phyloP scores from a whole-genome alignment of 495 filamentous ascomycete species.

The Xylaria bambusicola region DNA sequence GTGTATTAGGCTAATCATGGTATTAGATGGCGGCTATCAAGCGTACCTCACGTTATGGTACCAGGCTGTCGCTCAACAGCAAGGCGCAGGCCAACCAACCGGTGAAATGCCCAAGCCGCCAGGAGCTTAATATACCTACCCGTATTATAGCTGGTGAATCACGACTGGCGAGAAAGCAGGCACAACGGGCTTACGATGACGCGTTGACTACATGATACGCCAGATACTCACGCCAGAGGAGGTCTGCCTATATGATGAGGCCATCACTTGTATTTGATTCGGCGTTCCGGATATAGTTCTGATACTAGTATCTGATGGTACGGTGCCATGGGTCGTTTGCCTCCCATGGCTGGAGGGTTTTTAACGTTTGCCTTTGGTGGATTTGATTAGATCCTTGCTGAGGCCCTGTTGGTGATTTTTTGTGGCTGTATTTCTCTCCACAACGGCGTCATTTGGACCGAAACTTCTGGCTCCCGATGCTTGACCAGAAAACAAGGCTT shows the following conservation, averaged over 20 bases:
- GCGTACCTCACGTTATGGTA: conserved; percentile 67
- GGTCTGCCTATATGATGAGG: background rate
- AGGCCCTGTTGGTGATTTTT: background rate
- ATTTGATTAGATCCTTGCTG: background rate
- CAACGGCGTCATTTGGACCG: background rate
- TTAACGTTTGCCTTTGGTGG: background rate
- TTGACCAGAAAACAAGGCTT: no score
- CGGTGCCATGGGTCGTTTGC: conserved; percentile 5
- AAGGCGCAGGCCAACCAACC: conserved; percentile 23
- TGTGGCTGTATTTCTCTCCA: background rate
- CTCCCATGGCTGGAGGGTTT: background rate
- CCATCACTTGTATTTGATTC: conserved; percentile 7
- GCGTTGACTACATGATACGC: background rate
- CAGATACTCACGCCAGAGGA: background rate
- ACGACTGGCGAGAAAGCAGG: background rate
- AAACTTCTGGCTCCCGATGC: no score
- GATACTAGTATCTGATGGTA: conserved; percentile 4
- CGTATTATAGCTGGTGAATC: background rate
- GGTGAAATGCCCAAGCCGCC: conserved; percentile 30
- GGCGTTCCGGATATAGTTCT: background rate
- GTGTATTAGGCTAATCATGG: background rate
- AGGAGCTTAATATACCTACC: conserved; percentile 14
- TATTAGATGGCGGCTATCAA: conserved; percentile 61
- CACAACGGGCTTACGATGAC: background rate
- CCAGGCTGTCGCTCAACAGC: conserved; percentile 53